phyloP scores from a whole-genome alignment of 176 grass and related monocot species.

The Miscanthus lutarioriparius region DNA sequence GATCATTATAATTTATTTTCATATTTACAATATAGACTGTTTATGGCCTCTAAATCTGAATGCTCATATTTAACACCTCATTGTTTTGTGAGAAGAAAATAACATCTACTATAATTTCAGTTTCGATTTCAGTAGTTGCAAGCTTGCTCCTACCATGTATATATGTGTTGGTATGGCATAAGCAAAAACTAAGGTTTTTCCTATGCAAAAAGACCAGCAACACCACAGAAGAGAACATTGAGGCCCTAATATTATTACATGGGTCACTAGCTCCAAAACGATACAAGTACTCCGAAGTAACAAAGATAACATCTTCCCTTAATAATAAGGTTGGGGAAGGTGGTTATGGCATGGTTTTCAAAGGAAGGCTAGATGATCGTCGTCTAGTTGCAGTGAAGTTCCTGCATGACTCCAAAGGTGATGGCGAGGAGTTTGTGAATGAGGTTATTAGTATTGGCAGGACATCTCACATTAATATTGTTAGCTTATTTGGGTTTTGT shows the following conservation, averaged over 20 bases:
- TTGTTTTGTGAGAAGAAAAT: neutral
- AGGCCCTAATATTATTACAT: slow-evolving; percentile 16
- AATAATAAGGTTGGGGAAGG: slow-evolving; percentile 50
- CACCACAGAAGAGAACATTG: neutral
- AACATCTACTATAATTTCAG: neutral
- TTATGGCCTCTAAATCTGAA: neutral
- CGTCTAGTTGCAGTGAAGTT: slow-evolving; percentile 57
- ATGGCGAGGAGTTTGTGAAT: slow-evolving; percentile 60
- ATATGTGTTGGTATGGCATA: slow-evolving; percentile 9
- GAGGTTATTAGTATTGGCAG: slow-evolving; percentile 63
- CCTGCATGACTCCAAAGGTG: slow-evolving; percentile 41
- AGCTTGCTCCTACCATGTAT: slow-evolving; percentile 17
- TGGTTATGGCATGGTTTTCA: slow-evolving; percentile 64
- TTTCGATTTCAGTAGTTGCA: neutral
- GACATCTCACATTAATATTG: slow-evolving; percentile 65
- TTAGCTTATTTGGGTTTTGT: slow-evolving; percentile 54
- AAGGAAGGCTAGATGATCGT: slow-evolving; percentile 33
- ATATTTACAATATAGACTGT: neutral
- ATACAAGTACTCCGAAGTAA: slow-evolving; percentile 50
- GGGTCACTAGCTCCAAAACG: slow-evolving; percentile 56
- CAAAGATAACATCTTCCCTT: slow-evolving; percentile 45
- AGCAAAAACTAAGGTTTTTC: neutral
- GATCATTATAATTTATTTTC: neutral
- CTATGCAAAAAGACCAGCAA: neutral
- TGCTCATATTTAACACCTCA: neutral